Evolutionary conservation across 2,329 filamentous ascomycete genomes (phyloP).

Genomic region (Fusarium robinianum): DNA sequence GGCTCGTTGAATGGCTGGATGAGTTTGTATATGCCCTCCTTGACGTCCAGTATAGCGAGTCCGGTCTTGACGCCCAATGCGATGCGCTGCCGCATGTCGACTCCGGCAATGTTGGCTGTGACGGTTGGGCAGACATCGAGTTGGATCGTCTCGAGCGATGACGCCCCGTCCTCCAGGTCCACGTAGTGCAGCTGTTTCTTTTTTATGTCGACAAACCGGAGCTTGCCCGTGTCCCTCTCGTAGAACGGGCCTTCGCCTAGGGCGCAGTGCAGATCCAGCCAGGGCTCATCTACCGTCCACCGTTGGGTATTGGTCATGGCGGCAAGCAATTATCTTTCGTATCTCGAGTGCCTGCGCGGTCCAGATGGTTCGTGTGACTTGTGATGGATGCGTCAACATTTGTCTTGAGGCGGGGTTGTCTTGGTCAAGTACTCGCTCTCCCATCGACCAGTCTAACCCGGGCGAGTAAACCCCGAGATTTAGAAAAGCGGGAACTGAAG

Average conservation of each 20-base stretch:
- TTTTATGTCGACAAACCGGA: constrained; percentile 85
- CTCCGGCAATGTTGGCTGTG: constrained; percentile 77
- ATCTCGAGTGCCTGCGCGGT: no score
- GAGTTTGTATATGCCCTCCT: constrained; percentile 58
- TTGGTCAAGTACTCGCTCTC: no score
- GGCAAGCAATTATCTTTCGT: constrained; percentile 7
- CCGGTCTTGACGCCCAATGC: constrained; percentile 81
- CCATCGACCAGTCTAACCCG: no score
- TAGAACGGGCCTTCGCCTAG: constrained; percentile 78
- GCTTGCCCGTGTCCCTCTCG: constrained; percentile 64
- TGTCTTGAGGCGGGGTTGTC: no score
- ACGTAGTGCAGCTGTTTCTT: constrained; percentile 74
- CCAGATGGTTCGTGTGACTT: no score
- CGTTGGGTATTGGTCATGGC: constrained; percentile 48
- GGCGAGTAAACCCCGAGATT: no score
- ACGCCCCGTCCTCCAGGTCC: constrained; percentile 64
- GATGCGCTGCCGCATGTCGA: constrained; percentile 66
- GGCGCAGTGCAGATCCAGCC: constrained; percentile 64
- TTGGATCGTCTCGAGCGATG: constrained; percentile 64
- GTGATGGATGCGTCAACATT: no score
- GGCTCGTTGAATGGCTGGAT: constrained; percentile 52
- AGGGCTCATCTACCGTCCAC: constrained; percentile 58
- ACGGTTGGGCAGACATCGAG: constrained; percentile 63
- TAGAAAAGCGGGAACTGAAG: no score
- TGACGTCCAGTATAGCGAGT: constrained; percentile 74